These are phyloP conservation scores for Amorphotheca resinae DNA, from an alignment of 495 filamentous ascomycete species.

Conservation along the genomic window DNA sequence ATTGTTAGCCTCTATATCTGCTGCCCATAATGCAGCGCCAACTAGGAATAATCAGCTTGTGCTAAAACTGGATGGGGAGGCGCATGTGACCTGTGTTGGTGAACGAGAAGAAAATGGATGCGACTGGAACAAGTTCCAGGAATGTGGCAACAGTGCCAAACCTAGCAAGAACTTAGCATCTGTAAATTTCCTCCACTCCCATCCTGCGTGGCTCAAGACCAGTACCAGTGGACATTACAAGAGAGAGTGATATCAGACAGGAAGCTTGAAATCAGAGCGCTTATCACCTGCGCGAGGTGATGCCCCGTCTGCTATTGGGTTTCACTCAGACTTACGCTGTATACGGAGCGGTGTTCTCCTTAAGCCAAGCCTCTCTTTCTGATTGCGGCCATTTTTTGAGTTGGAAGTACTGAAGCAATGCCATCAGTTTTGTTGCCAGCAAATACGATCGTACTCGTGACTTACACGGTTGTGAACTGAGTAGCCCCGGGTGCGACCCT, in stretches of 20 bases:
- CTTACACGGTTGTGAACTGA: no score
- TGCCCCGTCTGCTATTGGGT: no score
- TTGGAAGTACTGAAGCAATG: constrained; percentile 57
- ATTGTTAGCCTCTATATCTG: constrained; percentile 65
- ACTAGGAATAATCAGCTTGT: constrained; percentile 25
- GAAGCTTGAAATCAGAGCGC: no score
- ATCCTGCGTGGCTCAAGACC: not conserved
- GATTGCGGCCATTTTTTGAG: constrained; percentile 63
- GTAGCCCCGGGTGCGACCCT: constrained; percentile 41
- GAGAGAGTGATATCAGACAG: not conserved
- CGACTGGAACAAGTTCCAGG: constrained; percentile 74
- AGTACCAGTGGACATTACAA: constrained; percentile 6
- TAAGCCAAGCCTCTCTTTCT: constrained; percentile 51
- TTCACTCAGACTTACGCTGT: constrained; percentile 66
- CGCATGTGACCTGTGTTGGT: constrained; percentile 55
- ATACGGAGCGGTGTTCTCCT: constrained; percentile 52
- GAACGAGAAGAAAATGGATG: constrained; percentile 75
- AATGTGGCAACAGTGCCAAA: constrained; percentile 67
- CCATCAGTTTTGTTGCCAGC: constrained; percentile 2
- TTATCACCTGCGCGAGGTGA: no score
- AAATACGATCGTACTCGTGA: no score
- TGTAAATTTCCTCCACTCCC: no score
- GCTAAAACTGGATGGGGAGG: not conserved
- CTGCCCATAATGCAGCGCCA: constrained; percentile 87
- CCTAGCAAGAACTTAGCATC: constrained; percentile 30